A percentile compares a stretch with the other conserved stretches of the same genome.
Evolutionary conservation across 495 filamentous ascomycete species (phyloP).

Genomic region (Podospora australis): DNA sequence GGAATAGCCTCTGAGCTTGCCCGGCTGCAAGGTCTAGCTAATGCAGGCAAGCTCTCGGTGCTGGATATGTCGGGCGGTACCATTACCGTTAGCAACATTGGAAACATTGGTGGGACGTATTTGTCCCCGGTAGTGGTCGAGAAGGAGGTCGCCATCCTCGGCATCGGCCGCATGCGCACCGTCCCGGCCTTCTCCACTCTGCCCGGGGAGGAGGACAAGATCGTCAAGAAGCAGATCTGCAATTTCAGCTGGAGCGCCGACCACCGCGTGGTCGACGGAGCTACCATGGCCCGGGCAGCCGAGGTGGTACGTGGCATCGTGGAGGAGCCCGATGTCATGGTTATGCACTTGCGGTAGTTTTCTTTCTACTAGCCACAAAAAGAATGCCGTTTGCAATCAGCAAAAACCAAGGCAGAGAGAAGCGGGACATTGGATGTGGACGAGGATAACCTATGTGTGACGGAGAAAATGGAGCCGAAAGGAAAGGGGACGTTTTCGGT

Average conservation of each 20-base stretch:
- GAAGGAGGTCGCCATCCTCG: slow-evolving; percentile 86
- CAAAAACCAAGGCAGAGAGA: background rate
- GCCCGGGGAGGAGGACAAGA: slow-evolving; percentile 40
- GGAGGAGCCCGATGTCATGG: slow-evolving; percentile 80
- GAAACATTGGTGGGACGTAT: slow-evolving; percentile 91
- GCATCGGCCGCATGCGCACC: slow-evolving; percentile 70
- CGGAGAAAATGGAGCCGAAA: background rate
- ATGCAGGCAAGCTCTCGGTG: slow-evolving; percentile 64
- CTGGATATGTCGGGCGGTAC: slow-evolving; percentile 80
- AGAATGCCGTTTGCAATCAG: background rate
- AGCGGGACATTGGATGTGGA: background rate
- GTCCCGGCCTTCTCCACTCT: slow-evolving; percentile 59
- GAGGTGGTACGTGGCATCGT: slow-evolving; percentile 67
- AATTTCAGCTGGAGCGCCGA: slow-evolving; percentile 98
- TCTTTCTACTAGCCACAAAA: background rate
- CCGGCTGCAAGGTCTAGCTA: slow-evolving; percentile 65
- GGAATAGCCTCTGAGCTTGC: slow-evolving; percentile 70
- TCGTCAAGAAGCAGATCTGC: slow-evolving; percentile 60
- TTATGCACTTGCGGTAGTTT: slow-evolving; percentile 50
- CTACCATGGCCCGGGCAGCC: slow-evolving; percentile 85
- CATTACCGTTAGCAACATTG: slow-evolving; percentile 94
- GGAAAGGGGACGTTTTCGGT: background rate
- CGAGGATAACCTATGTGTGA: too few relatives aligned
- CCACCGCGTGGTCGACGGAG: slow-evolving; percentile 90
- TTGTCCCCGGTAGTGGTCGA: slow-evolving; percentile 85